Evolutionary conservation across 768 basidiomycete species (phyloP).

Genomic region (Pisolithus albus): DNA sequence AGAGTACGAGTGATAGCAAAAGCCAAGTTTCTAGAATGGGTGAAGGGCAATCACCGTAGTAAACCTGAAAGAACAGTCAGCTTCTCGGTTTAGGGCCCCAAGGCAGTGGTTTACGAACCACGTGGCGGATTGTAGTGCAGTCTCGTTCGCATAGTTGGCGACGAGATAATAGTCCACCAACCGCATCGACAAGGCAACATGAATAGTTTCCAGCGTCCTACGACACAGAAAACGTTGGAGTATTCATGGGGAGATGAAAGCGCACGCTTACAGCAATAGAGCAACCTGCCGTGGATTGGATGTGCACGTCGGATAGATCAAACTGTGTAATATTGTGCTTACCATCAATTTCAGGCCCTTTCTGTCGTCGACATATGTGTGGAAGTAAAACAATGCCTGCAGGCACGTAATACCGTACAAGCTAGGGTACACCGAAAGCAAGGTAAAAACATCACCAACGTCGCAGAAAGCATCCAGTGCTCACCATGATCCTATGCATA

Average conservation of each 20-base stretch:
- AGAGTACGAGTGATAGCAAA: neutral
- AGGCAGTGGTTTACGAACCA: neutral
- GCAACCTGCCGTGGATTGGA: neutral
- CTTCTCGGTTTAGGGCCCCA: neutral
- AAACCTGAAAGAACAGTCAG: neutral
- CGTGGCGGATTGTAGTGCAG: neutral
- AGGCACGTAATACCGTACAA: conserved; percentile 17
- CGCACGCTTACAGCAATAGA: neutral
- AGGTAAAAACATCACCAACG: neutral
- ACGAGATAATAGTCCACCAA: conserved; percentile 4
- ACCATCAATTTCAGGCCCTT: conserved; percentile 1
- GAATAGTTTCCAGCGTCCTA: conserved; percentile 4
- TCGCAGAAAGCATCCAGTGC: neutral
- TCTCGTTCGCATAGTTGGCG: neutral
- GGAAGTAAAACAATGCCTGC: conserved; percentile 7
- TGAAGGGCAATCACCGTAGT: neutral
- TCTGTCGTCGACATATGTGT: conserved; percentile 5
- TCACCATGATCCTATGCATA: conserved; percentile 18
- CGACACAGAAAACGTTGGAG: no score
- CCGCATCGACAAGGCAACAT: conserved; percentile 5
- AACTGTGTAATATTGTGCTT: neutral
- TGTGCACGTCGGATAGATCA: neutral
- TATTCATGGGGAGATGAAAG: no score
- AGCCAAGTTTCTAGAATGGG: neutral
- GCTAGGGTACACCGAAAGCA: conserved; percentile 4